Base-by-base conservation (phyloP, 257 asterid genomes). In the Fraxinus pennsylvanica region DNA sequence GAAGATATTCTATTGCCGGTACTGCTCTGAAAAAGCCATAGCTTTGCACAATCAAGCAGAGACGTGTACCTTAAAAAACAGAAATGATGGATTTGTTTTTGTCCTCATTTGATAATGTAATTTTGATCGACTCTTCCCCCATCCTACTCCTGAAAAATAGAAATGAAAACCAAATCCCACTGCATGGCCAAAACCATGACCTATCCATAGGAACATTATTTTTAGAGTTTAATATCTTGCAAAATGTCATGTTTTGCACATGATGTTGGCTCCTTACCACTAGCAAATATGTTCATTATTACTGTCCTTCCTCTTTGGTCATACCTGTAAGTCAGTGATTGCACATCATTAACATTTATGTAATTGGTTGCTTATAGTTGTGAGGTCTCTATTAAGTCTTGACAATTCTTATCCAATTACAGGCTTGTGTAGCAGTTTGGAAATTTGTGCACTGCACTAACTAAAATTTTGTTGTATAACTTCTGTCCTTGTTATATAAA, bases 281-380 rank as follows among this genome's bases (percentile, higher is more conserved):
- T 35, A 14, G 25, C 25, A n/a, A 30, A 63, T 57, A 14, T 21
- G 71, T 38, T 33, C 21, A 27, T 78, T 61, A 52, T 19, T 41
- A 35, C 1, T 15, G 73, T 71, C 10, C 59, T 75, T 72, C 68
- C 59, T 71, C 61, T 30, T 59, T 22, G 4, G 30, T 38, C 19
- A 22, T 82, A n/a, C 27, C n/a, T 76, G 36, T 68, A 65, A n/a
- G 66, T 76, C 47, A 69, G 74, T 81, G 29, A 71, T 36, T 39
- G 63, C 70, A 63, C 39, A 71, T 22, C 74, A 38, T 10, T 72
- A 17, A 59, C 32, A 54, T 30, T 15, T 81, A 38, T 30, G 12
- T 61, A 22, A 68, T 22, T 57, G 50, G 38, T 75, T 61, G 27
- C 70, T 68, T 61, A 29, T 79, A 50, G 33, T 14, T 63, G 35